Base-by-base conservation (phyloP, 1,284 basidiomycete genomes). In the Pulchroboletus neoregius region DNA sequence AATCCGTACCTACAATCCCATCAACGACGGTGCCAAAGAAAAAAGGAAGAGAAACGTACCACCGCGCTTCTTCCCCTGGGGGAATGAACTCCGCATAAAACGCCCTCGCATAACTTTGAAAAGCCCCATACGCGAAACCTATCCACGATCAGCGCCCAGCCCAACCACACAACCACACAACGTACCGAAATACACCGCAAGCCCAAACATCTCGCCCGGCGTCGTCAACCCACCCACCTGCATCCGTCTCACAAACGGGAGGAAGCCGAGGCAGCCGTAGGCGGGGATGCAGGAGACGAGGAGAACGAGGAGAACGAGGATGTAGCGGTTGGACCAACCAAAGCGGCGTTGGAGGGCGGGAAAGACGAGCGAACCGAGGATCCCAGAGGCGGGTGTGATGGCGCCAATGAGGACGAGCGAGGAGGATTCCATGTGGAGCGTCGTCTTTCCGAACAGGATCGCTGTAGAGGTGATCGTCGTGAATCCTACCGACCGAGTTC, bases 401-500 rank as follows among this genome's bases (percentile, higher is more conserved):
- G 84, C 74, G 10, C 86, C 85, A 36, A 91, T 75, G 49, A 89
- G 69, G 41, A 91, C 76, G 39, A 91, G 77, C 1, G 84, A 73
- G 1, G 81, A 81, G 0, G 88, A 62, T 0, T 77, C 66, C 84
- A 93, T 88, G 56, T 84, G 75, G 22, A 93, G 73, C 1, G 79
- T 74, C 1, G 89, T 92, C 63, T 92, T 92, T 0, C 78, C 89
- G 54, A 92, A 92, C 0, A 93, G 74, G 39, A 91, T 75, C 0
- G 90, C 87, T 0, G 89, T 91, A 0, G 85, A 87, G 0, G 88
- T 90, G 46, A 92, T 84, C 0, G 88, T 91, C 2, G 88, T 85
- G 63, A 90, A 91, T 1, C 82, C 86, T 88, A 32, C 3, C 11
- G 2, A 23, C 1, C n/a, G 6, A 34, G 18, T 35, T n/a, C 24